These are phyloP conservation scores for Hansenula sp. DNA, from an alignment of 1,139 yeast genomes.

Conservation along the genomic window DNA sequence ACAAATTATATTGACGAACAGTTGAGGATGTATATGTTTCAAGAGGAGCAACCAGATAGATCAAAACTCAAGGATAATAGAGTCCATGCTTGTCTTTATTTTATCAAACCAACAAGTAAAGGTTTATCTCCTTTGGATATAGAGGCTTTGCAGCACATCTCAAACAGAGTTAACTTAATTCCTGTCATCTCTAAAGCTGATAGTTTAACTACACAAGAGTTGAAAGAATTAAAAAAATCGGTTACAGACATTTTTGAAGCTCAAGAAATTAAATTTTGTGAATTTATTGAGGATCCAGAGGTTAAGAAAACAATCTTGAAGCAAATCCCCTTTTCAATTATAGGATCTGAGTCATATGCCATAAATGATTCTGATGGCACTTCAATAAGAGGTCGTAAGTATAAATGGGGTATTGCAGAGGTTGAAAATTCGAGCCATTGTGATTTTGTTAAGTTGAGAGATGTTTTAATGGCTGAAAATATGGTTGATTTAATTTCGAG, in stretches of 20 bases:
- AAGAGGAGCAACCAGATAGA: conserved; percentile 72
- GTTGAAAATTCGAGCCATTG: conserved; percentile 60
- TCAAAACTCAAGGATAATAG: conserved; percentile 45
- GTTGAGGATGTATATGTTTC: conserved; percentile 51
- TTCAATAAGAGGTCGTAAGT: conserved; percentile 56
- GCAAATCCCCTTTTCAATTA: conserved; percentile 55
- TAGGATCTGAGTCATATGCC: conserved; percentile 42
- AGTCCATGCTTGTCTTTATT: conserved; percentile 75
- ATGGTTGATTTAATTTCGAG: conserved; percentile 57
- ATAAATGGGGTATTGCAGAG: conserved; percentile 73
- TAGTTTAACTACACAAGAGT: conserved; percentile 42
- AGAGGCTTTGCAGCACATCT: conserved; percentile 61
- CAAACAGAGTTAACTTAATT: conserved; percentile 62
- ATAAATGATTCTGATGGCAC: conserved; percentile 29
- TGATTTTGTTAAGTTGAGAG: conserved; percentile 54
- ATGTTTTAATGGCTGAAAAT: conserved; percentile 45
- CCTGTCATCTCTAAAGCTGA: conserved; percentile 80
- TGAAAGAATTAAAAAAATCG: conserved; percentile 36
- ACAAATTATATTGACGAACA: conserved; percentile 58
- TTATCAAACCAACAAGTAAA: conserved; percentile 53
- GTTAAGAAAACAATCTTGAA: conserved; percentile 26
- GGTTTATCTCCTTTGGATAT: conserved; percentile 59
- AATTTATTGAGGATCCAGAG: conserved; percentile 41
- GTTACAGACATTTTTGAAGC: conserved; percentile 40
- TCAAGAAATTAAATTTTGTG: conserved; percentile 54